These are phyloP conservation scores for Gentiana macrophylla DNA, from an alignment of 257 asterid species.

Conservation along the genomic window DNA sequence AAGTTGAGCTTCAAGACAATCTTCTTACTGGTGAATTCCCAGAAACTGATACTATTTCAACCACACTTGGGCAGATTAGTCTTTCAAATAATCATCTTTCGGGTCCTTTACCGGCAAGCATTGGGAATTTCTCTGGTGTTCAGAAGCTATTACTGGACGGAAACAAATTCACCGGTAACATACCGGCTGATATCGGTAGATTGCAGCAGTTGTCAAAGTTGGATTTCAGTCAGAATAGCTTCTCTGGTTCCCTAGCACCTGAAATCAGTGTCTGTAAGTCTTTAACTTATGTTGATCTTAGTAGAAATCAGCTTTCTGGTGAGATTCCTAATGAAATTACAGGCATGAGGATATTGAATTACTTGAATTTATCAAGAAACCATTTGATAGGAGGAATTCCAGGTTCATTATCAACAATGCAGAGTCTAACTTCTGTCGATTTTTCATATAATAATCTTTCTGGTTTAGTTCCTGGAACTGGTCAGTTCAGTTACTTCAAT, in stretches of 20 bases:
- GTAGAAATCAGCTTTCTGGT: conserved; percentile 75
- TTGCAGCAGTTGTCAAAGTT: conserved; percentile 87
- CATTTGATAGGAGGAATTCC: conserved; percentile 74
- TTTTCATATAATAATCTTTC: conserved; percentile 83
- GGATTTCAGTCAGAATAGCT: conserved; percentile 73
- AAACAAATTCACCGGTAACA: conserved; percentile 63
- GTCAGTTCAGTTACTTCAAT: conserved; percentile 85
- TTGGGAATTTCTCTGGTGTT: conserved; percentile 68
- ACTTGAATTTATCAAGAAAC: conserved; percentile 73
- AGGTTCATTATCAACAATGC: conserved; percentile 64
- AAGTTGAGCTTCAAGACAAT: conserved; percentile 85
- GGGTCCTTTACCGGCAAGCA: conserved; percentile 73
- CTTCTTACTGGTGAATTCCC: conserved; percentile 72
- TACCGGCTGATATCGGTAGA: conserved; percentile 74
- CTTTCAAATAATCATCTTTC: conserved; percentile 70
- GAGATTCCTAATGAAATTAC: conserved; percentile 76
- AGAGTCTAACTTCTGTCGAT: conserved; percentile 91
- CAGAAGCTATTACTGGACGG: conserved; percentile 95
- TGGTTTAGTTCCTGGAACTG: conserved; percentile 86
- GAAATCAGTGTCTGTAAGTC: conserved; percentile 74
- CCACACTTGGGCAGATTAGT: conserved; percentile 66
- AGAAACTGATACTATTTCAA: conserved; percentile 27
- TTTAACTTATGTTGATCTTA: conserved; percentile 77
- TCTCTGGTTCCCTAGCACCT: conserved; percentile 60
- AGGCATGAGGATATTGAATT: conserved; percentile 76